A percentile compares a stretch with the other conserved stretches of the same genome.
phyloP scores from a whole-genome alignment of 2,329 filamentous ascomycete genomes.

The Trichoderma simmonsii region DNA sequence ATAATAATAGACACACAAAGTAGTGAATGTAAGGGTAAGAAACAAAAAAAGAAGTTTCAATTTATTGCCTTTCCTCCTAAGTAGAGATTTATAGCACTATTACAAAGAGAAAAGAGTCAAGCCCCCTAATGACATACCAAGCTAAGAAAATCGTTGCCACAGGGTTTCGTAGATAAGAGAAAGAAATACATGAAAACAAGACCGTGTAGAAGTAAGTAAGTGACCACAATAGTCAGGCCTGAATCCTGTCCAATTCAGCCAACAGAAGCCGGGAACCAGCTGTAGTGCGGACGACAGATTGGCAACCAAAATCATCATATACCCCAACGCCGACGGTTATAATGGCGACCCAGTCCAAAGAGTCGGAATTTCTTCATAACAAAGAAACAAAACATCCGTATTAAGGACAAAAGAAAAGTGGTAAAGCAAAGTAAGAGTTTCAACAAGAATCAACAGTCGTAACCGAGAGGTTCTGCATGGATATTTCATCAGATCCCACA shows the following conservation, averaged over 20 bases:
- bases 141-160: slow-evolving; percentile 3
- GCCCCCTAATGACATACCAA: background rate
- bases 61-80: background rate
- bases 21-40: background rate
- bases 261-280: background rate
- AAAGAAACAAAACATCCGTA: background rate
- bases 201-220: background rate
- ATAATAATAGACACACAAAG: background rate
- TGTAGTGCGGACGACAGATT: background rate
- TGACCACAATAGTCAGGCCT: background rate
- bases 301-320: background rate
- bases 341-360: background rate
- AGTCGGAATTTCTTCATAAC: background rate
- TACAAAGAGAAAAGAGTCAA: background rate
- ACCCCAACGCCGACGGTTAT: background rate
- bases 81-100: background rate
- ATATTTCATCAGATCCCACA: background rate
- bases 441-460: background rate
- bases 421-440: background rate
- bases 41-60: background rate
- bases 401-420: background rate
- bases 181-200: background rate
- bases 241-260: background rate
- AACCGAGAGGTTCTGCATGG: background rate
- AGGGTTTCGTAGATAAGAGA: background rate